Conservation (phyloP, 2,329 filamentous ascomycete species). For the Juglanconis juglandina region DNA sequence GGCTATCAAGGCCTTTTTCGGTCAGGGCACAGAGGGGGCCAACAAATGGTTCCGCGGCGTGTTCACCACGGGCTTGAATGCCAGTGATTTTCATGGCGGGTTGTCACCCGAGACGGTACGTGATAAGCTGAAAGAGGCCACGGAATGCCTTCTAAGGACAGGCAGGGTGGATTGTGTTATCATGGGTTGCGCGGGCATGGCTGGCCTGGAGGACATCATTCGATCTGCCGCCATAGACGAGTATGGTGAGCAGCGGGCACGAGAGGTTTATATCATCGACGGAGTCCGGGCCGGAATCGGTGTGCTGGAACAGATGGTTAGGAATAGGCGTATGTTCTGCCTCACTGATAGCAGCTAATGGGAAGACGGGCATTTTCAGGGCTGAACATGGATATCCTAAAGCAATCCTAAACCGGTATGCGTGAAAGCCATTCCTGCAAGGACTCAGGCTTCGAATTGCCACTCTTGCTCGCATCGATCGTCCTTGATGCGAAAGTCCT, state of each 20-base stretch:
- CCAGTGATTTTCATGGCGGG: constrained; percentile 72
- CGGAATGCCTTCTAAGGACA: constrained; percentile 58
- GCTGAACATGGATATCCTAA: too few relatives aligned
- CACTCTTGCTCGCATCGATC: too few relatives aligned
- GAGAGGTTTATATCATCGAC: constrained; percentile 67
- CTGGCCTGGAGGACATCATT: constrained; percentile 75
- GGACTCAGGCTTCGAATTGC: too few relatives aligned
- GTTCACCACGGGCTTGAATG: constrained; percentile 75
- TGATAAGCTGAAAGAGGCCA: constrained; percentile 65
- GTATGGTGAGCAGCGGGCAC: constrained; percentile 56
- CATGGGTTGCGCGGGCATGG: constrained; percentile 90
- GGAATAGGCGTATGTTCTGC: constrained; percentile 38
- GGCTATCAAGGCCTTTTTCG: constrained; percentile 65
- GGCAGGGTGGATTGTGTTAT: constrained; percentile 65
- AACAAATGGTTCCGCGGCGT: constrained; percentile 69
- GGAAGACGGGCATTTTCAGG: too few relatives aligned
- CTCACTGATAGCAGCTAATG: neutral
- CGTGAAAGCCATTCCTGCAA: too few relatives aligned
- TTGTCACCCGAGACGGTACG: constrained; percentile 62
- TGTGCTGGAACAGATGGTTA: constrained; percentile 55
- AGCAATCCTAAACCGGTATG: too few relatives aligned
- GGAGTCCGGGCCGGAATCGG: constrained; percentile 70
- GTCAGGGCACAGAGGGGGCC: constrained; percentile 31
- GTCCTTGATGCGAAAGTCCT: too few relatives aligned
- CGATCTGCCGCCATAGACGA: constrained; percentile 63